Conservation (phyloP, 306 rosid genomes). For the Citrullus amarus region DNA sequence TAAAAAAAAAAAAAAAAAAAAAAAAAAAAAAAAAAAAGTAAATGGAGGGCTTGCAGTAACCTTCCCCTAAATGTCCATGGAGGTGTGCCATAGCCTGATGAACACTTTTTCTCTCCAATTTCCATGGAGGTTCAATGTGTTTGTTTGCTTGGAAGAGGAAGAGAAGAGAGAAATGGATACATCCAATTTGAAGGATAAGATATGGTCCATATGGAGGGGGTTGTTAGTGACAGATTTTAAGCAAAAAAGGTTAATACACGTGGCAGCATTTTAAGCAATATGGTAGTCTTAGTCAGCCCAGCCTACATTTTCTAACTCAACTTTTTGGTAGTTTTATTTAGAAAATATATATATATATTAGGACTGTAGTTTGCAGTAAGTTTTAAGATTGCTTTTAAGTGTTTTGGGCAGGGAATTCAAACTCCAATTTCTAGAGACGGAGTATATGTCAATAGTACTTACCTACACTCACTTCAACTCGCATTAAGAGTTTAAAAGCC, state of each 20-base stretch:
- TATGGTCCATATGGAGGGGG: background rate
- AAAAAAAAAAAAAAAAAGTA: background rate
- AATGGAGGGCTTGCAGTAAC: conserved; percentile 17
- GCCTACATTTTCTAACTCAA: background rate
- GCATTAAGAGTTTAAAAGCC: too few species aligned
- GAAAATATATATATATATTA: too few species aligned
- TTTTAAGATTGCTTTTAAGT: background rate
- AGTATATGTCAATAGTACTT: too few species aligned
- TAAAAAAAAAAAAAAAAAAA: background rate
- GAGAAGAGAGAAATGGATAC: background rate
- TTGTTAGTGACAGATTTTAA: background rate
- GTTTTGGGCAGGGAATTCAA: too few species aligned
- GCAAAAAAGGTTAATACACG: background rate
- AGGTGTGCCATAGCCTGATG: conserved; percentile 62
- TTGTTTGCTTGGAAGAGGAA: background rate
- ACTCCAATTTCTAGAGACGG: too few species aligned
- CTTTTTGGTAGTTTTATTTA: background rate
- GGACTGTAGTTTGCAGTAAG: background rate
- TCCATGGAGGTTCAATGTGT: conserved; percentile 24
- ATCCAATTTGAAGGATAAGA: background rate
- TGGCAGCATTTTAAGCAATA: background rate
- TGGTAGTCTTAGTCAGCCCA: background rate
- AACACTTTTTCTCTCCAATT: conserved; percentile 25
- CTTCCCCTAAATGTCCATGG: conserved; percentile 90
- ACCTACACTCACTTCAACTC: too few species aligned